phyloP scores from a whole-genome alignment of 2,329 filamentous ascomycete species.

The Whalleya microplaca region DNA sequence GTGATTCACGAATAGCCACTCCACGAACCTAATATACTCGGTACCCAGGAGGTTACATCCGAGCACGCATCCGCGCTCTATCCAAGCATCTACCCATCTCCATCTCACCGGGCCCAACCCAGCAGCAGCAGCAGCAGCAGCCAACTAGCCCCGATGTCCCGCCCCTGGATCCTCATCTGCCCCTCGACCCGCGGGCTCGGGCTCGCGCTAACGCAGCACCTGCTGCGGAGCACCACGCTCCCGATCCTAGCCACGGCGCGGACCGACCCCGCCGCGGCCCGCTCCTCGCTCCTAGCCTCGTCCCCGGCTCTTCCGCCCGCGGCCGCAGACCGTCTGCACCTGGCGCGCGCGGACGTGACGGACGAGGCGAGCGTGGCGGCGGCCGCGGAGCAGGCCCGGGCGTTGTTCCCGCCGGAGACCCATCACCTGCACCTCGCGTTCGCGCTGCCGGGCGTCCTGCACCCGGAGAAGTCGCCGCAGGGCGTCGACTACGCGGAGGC shows the following conservation, averaged over 20 bases:
- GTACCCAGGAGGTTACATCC: too few species aligned
- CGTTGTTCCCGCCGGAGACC: conserved; percentile 53
- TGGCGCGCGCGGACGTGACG: conserved; percentile 50
- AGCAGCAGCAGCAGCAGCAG: too few species aligned
- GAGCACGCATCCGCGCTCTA: too few species aligned
- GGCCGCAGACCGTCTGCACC: conserved; percentile 41
- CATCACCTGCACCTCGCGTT: conserved; percentile 71
- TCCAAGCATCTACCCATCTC: too few species aligned
- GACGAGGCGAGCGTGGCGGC: conserved; percentile 66
- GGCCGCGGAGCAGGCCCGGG: conserved; percentile 54
- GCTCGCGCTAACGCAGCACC: conserved; percentile 51
- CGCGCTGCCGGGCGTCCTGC: conserved; percentile 71
- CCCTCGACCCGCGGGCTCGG: conserved; percentile 55
- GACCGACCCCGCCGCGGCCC: conserved; percentile 40
- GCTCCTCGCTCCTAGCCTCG: conserved; percentile 35
- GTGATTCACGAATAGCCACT: background rate
- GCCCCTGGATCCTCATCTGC: conserved; percentile 54
- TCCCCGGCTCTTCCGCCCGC: conserved; percentile 30
- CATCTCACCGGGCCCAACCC: too few species aligned
- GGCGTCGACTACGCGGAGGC: conserved; percentile 66
- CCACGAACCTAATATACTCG: too few species aligned
- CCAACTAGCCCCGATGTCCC: conserved; percentile 40
- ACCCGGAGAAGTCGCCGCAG: conserved; percentile 70
- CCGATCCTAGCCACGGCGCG: conserved; percentile 54
- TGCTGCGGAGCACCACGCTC: conserved; percentile 50